phyloP scores from a whole-genome alignment of 2,329 filamentous ascomycete genomes.

The Trichoderma koningiopsis region DNA sequence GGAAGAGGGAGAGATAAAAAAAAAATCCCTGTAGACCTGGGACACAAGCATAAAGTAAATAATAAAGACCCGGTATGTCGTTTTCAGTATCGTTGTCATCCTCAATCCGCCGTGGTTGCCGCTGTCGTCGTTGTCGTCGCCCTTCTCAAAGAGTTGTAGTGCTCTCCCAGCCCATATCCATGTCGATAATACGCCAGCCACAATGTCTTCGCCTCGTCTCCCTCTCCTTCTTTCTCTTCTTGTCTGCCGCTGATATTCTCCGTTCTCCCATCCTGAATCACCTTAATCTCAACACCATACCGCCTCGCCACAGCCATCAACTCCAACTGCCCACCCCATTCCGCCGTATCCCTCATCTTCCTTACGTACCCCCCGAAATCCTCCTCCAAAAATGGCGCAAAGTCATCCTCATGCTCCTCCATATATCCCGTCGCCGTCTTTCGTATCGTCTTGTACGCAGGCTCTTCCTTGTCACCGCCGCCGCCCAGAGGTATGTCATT shows the following conservation, averaged over 20 bases:
- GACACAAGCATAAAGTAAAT: not conserved
- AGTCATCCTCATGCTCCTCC: conserved; percentile 71
- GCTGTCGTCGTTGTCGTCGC: conserved; percentile 30
- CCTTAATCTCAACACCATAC: conserved; percentile 78
- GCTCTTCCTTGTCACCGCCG: conserved; percentile 38
- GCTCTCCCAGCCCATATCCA: conserved; percentile 91
- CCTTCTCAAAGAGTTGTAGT: conserved; percentile 86
- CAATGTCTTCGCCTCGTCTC: conserved; percentile 57
- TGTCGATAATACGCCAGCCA: conserved; percentile 97
- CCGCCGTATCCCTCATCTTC: conserved; percentile 82
- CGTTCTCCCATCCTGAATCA: conserved; percentile 81
- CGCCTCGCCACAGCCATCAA: conserved; percentile 78
- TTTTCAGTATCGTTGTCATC: not conserved
- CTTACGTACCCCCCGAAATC: conserved; percentile 70
- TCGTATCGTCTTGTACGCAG: conserved; percentile 67
- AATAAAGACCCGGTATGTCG: not conserved
- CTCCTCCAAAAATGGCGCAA: conserved; percentile 84
- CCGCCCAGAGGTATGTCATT: conserved; percentile 48
- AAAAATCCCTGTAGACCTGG: not conserved
- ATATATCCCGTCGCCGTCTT: conserved; percentile 78
- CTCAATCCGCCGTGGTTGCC: conserved; percentile 13
- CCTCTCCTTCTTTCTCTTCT: conserved; percentile 49
- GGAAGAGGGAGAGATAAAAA: not conserved
- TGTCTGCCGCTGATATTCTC: conserved; percentile 66
- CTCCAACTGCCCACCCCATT: conserved; percentile 96